phyloP scores from a whole-genome alignment of 441 rosid genomes.

The Pelargonium myrrhifolium region DNA sequence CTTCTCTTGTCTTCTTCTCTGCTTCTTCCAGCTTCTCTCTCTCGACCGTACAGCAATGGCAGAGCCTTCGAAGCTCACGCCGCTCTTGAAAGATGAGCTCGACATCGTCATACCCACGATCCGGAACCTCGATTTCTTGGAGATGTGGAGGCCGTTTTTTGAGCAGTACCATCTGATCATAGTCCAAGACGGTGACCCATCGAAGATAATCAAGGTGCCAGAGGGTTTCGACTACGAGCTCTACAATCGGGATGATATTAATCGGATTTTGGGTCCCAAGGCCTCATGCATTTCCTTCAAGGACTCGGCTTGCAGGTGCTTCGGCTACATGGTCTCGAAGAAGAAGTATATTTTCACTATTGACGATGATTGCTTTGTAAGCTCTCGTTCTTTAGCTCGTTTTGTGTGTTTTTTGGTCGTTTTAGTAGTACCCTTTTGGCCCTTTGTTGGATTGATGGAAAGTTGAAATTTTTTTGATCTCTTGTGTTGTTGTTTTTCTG shows the following conservation, averaged over 20 bases:
- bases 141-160: slow-evolving; percentile 95
- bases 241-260: slow-evolving; percentile 78
- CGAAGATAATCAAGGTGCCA: slow-evolving; percentile 73
- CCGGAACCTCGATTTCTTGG: slow-evolving; percentile 71
- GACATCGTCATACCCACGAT: too few relatives aligned
- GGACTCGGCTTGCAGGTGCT: slow-evolving; percentile 94
- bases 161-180: slow-evolving; percentile 89
- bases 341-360: slow-evolving; percentile 91
- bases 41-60: slow-evolving; percentile 37
- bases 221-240: slow-evolving; percentile 87
- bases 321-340: slow-evolving; percentile 89
- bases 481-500: too few relatives aligned
- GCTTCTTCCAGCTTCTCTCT: neutral
- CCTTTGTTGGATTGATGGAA: neutral
- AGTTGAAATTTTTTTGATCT: too few relatives aligned
- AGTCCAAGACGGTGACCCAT: slow-evolving; percentile 89
- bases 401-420: slow-evolving; percentile 11
- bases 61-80: slow-evolving; percentile 35
- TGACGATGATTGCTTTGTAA: slow-evolving; percentile 92
- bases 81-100: slow-evolving; percentile 65
- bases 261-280: slow-evolving; percentile 76
- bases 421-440: too few relatives aligned
- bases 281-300: slow-evolving; percentile 90
- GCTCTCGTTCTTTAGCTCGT: slow-evolving; percentile 18
- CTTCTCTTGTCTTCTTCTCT: too few relatives aligned